Base-by-base conservation (phyloP, 116 monocot species). In the Iris pallida region DNA sequence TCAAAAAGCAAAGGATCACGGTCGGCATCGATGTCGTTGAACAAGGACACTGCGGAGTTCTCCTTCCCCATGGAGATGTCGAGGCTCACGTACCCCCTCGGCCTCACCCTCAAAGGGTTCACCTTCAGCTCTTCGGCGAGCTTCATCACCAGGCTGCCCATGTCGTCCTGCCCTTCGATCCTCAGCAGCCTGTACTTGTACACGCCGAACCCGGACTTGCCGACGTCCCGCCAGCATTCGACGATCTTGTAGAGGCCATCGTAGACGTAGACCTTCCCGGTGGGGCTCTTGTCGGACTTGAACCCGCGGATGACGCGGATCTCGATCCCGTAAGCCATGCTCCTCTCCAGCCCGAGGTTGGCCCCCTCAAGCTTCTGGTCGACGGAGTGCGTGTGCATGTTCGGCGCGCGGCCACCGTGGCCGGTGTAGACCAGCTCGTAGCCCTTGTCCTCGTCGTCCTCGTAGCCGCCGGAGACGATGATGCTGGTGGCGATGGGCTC, bases 391-490 rank as follows among this genome's bases (percentile, higher is more conserved):
- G 51, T 52, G 14, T 61, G 44, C 6, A 53, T 4, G 49, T 79
- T 78, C 44, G n/a, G 44, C 20, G 64, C 72, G 16, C 86, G 67
- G 4, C 86, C 86, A 13, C 86, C 86, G 7, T 78, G 75, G 8
- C 86, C 86, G 9, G 86, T 70, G 62, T 86, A 86, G 65, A 86
- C 62, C 40, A 86, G 53, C 63, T 66, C 78, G 47, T 82, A 60
- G 13, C 78, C 86, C 13, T 47, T 52, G 51, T 86, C 86, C 1
- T 69, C 76, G 51, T 81, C 90, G 16, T 95, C 94, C 73, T 95
- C 94, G n/a, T 95, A 95, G 12, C 88, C 90, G 12, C 94, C 94
- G 0, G 94, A 95, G 14, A 90, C 79, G 4, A 95, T 83, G 20
- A 95, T 80, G 75, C 86, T 87, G 13, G 88, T 90, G 9, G 90